phyloP scores from a whole-genome alignment of 257 asterid species.

The Penstemon barbatus region DNA sequence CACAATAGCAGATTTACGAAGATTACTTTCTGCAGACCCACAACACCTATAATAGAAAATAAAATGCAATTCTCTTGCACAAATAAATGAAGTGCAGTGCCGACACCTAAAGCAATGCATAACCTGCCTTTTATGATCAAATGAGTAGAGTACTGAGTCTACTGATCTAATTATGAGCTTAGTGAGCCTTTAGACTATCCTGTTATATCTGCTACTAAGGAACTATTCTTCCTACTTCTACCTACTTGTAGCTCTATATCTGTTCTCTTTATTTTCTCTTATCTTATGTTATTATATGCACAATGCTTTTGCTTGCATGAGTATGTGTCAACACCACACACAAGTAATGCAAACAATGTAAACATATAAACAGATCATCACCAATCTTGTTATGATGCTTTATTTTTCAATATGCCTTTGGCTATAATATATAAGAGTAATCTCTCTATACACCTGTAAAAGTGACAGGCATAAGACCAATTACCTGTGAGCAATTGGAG shows the following conservation, averaged over 20 bases:
- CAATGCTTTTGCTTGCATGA: not conserved
- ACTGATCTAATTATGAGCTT: not conserved
- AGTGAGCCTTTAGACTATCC: not conserved
- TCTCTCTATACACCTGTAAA: constrained; percentile 5
- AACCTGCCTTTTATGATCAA: not conserved
- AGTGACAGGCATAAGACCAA: constrained; percentile 22
- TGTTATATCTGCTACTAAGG: not conserved
- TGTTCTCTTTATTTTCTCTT: not conserved
- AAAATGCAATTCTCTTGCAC: constrained; percentile 1
- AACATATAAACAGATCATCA: constrained; percentile 3
- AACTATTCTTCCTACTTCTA: not conserved
- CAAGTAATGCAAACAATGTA: constrained; percentile 4
- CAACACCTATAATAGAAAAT: not conserved
- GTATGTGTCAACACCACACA: not conserved
- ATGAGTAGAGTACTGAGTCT: not conserved
- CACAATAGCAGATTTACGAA: not conserved
- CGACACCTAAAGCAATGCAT: constrained; percentile 15
- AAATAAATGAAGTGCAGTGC: not conserved
- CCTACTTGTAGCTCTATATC: not conserved
- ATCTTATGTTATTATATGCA: not conserved
- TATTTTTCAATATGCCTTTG: constrained; percentile 8
- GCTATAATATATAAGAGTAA: not conserved
- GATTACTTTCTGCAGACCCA: constrained; percentile 15
- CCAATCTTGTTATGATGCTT: not conserved
- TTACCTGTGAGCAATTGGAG: constrained; percentile 96